These are phyloP conservation scores for Mortierella sp. DNA, from an alignment of 371 early-diverging fungal genomes.

Conservation along the genomic window DNA sequence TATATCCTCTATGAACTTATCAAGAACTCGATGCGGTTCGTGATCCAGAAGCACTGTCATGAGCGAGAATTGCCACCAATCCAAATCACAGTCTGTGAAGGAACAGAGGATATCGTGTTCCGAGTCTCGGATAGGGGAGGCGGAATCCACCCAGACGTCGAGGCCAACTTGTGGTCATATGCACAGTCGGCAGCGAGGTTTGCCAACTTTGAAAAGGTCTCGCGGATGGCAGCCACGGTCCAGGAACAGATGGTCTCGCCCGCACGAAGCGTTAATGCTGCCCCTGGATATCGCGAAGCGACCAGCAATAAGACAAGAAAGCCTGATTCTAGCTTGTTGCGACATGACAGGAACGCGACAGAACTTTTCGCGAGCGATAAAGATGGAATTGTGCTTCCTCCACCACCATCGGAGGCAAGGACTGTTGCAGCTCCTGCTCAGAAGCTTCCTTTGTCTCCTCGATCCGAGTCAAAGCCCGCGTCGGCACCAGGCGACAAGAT, in stretches of 20 bases:
- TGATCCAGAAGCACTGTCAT: conserved; percentile 45
- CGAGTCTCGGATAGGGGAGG: conserved; percentile 94
- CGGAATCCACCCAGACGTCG: conserved; percentile 76
- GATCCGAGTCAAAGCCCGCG: conserved; percentile 22
- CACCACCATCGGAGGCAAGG: conserved; percentile 25
- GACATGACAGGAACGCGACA: conserved; percentile 6
- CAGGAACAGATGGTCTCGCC: conserved; percentile 57
- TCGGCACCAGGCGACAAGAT: not conserved
- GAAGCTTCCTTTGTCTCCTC: conserved; percentile 15
- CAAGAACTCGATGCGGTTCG: conserved; percentile 85
- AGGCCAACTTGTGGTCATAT: conserved; percentile 86
- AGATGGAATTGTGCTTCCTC: conserved; percentile 20
- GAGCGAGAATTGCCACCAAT: conserved; percentile 69
- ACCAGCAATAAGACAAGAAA: not conserved
- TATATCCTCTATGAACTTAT: conserved; percentile 94
- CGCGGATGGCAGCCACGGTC: conserved; percentile 68
- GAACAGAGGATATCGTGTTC: conserved; percentile 81
- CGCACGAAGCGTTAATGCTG: conserved; percentile 18
- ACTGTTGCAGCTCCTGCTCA: conserved; percentile 28
- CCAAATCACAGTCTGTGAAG: conserved; percentile 83
- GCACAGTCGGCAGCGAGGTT: conserved; percentile 60
- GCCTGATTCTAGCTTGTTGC: not conserved
- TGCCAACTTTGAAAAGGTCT: conserved; percentile 69
- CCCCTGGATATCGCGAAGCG: not conserved
- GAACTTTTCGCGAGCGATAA: not conserved